Conservation (phyloP, 108 stramenopile species). For the Nitzschia sp. region DNA sequence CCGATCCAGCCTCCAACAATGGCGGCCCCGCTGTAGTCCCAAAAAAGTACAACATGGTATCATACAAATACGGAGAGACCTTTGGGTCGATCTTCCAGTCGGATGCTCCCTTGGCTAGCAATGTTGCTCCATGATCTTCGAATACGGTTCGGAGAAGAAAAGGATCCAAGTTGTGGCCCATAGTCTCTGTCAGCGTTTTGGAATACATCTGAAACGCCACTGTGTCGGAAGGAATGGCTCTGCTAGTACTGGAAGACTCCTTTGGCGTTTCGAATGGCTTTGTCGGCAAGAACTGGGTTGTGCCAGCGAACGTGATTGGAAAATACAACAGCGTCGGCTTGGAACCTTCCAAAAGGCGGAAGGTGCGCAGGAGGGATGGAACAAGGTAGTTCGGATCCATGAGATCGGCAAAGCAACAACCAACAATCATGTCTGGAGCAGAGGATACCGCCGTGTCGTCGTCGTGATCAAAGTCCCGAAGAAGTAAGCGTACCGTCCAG, state of each 20-base stretch:
- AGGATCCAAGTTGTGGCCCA: slow-evolving; percentile 85
- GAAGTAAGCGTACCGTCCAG: slow-evolving; percentile 55
- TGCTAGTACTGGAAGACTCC: background rate
- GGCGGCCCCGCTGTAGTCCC: slow-evolving; percentile 64
- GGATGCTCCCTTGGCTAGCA: slow-evolving; percentile 64
- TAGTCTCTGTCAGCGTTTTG: slow-evolving; percentile 52
- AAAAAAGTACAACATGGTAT: slow-evolving; percentile 90
- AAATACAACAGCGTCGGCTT: slow-evolving; percentile 75
- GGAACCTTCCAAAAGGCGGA: slow-evolving; percentile 23
- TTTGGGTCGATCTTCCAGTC: slow-evolving; percentile 80
- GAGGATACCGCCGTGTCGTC: slow-evolving; percentile 3
- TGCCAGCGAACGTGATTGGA: slow-evolving; percentile 90
- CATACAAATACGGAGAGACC: slow-evolving; percentile 63
- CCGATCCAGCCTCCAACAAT: slow-evolving; percentile 48
- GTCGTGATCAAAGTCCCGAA: slow-evolving; percentile 54
- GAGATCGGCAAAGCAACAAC: slow-evolving; percentile 90
- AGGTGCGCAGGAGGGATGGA: slow-evolving; percentile 43
- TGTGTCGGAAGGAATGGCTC: slow-evolving; percentile 76
- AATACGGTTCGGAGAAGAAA: slow-evolving; percentile 55
- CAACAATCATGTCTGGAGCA: slow-evolving; percentile 74
- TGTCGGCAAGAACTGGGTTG: slow-evolving; percentile 68
- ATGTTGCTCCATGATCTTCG: slow-evolving; percentile 58
- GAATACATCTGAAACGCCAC: slow-evolving; percentile 75
- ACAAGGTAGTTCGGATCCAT: slow-evolving; percentile 70
- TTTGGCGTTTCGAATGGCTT: slow-evolving; percentile 27